Evolutionary conservation across 805 yeast genomes (phyloP).

Genomic region (Starmerella bacillaris): DNA sequence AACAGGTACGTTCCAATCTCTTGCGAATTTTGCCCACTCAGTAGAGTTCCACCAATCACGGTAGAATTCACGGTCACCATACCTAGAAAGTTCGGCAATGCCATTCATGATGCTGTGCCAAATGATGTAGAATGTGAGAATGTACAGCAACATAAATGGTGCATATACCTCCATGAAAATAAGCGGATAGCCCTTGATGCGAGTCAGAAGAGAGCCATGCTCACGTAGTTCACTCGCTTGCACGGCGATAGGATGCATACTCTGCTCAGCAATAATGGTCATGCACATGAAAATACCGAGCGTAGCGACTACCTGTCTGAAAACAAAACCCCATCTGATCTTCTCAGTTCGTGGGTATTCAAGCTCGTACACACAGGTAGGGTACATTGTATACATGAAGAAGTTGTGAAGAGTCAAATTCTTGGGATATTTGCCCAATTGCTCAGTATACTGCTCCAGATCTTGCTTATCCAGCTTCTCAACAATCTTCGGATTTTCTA

Average conservation of each 20-base stretch:
- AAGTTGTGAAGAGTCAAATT: conserved; percentile 51
- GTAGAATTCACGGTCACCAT: conserved; percentile 83
- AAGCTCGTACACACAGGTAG: conserved; percentile 55
- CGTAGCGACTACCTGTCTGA: conserved; percentile 54
- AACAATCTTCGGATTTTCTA: conserved; percentile 1
- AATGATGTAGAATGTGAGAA: conserved; percentile 68
- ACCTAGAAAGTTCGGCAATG: conserved; percentile 71
- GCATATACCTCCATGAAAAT: conserved; percentile 59
- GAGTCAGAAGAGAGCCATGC: conserved; percentile 29
- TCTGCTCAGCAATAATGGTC: conserved; percentile 61
- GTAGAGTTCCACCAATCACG: conserved; percentile 97
- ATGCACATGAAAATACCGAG: conserved; percentile 74
- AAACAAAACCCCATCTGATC: conserved; percentile 53
- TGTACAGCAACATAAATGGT: conserved; percentile 55
- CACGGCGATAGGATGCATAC: conserved; percentile 55
- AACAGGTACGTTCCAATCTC: conserved; percentile 91
- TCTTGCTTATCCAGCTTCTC: conserved; percentile 4
- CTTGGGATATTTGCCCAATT: conserved; percentile 55
- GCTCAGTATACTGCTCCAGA: conserved; percentile 49
- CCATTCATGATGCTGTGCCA: conserved; percentile 91
- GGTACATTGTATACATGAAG: conserved; percentile 70
- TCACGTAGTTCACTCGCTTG: conserved; percentile 37
- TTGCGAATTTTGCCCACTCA: conserved; percentile 81
- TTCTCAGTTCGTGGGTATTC: conserved; percentile 59
- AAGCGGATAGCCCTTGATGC: conserved; percentile 34